Evolutionary conservation across 2,329 filamentous ascomycete species (phyloP).

Genomic region (Pseudonectria buxi): DNA sequence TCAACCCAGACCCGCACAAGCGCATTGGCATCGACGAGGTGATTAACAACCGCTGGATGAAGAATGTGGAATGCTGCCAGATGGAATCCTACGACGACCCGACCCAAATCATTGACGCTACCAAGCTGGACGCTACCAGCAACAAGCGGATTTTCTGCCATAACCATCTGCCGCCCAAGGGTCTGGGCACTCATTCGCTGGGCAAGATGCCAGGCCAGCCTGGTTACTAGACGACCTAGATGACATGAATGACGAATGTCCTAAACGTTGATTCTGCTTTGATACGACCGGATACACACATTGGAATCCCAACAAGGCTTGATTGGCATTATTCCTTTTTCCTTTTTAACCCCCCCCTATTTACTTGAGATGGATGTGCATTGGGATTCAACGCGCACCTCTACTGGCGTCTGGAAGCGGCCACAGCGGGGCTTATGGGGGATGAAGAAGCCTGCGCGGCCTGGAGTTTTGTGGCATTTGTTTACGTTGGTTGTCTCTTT

Average conservation of each 20-base stretch:
- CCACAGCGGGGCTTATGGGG: constrained; percentile 12
- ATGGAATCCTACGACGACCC: constrained; percentile 62
- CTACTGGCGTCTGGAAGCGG: constrained; percentile 16
- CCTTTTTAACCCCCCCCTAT: constrained; percentile 2
- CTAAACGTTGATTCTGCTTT: constrained; percentile 5
- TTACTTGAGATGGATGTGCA: constrained; percentile 1
- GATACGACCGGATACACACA: constrained; percentile 1
- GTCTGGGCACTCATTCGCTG: constrained; percentile 39
- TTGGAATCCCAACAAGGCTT: constrained; percentile 5
- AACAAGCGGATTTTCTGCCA: constrained; percentile 51
- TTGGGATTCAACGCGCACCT: constrained; percentile 9
- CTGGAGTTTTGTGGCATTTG: constrained; percentile 16
- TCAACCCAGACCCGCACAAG: constrained; percentile 68
- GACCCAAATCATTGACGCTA: constrained; percentile 53
- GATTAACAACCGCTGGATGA: constrained; percentile 64
- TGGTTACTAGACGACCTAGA: constrained; percentile 39
- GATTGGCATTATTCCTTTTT: constrained; percentile 3
- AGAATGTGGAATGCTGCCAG: constrained; percentile 72
- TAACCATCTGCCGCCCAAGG: constrained; percentile 47
- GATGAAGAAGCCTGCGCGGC: constrained; percentile 13
- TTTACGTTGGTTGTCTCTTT: constrained; percentile 10
- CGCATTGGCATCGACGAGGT: constrained; percentile 65
- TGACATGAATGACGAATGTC: constrained; percentile 10
- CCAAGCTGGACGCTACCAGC: constrained; percentile 44
- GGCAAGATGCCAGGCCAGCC: constrained; percentile 50